A percentile compares a stretch with the other conserved stretches of the same genome.
Evolutionary conservation across 257 asterid species (phyloP).

Genomic region (Asclepias syriaca): DNA sequence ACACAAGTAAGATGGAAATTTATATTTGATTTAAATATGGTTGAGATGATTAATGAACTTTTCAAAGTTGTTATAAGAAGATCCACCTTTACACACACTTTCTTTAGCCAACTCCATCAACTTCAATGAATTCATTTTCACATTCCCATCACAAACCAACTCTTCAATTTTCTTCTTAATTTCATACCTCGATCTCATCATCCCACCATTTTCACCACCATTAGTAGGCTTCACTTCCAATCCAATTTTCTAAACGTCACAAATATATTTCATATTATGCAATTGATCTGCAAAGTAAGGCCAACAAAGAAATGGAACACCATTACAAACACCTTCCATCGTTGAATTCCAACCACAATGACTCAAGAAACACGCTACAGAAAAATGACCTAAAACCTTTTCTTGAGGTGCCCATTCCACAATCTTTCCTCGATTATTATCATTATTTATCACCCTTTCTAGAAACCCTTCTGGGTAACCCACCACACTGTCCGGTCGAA

Average conservation of each 20-base stretch:
- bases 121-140: conserved; percentile 28
- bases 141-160: conserved; percentile 14
- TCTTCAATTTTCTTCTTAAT: conserved; percentile 24
- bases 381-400: conserved; percentile 32
- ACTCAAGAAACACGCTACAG: conserved; percentile 34
- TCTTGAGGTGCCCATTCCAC: conserved; percentile 49
- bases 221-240: conserved; percentile 14
- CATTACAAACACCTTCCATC: conserved; percentile 29
- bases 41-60: conserved; percentile 19
- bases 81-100: conserved; percentile 29
- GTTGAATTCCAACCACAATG: conserved; percentile 55
- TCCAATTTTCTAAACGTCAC: conserved; percentile 43
- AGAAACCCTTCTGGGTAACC: conserved; percentile 33
- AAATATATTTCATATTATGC: conserved; percentile 31
- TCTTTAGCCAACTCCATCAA: conserved; percentile 24
- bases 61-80: conserved; percentile 29
- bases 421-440: conserved; percentile 24
- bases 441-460: conserved; percentile 10
- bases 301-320: conserved; percentile 45
- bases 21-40: neutral
- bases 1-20: neutral
- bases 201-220: conserved; percentile 32
- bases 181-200: conserved; percentile 28
- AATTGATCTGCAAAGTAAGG: conserved; percentile 39
- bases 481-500: conserved; percentile 21